A percentile compares a stretch with the other conserved stretches of the same genome.
Conservation (phyloP, 1,284 basidiomycete genomes). For the Porodaedalea pini region DNA sequence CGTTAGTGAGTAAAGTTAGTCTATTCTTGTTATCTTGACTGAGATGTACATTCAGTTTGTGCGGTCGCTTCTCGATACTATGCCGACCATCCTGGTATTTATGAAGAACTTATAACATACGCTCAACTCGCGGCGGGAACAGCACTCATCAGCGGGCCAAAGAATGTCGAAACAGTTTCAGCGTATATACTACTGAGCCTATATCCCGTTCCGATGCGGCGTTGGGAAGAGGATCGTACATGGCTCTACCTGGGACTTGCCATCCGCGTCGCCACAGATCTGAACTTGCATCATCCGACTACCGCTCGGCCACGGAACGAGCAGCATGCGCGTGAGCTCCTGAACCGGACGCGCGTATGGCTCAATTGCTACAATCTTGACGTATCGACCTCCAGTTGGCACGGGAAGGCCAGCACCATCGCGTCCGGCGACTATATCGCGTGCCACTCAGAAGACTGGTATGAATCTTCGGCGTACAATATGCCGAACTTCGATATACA, state of each 20-base stretch:
- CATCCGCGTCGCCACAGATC: conserved; percentile 76
- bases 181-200: conserved; percentile 71
- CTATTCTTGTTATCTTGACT: neutral
- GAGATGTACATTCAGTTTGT: conserved; percentile 50
- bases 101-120: conserved; percentile 62
- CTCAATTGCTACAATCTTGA: conserved; percentile 84
- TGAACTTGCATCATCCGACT: conserved; percentile 76
- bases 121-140: conserved; percentile 71
- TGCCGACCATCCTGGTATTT: conserved; percentile 58
- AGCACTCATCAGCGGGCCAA: conserved; percentile 66
- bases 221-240: conserved; percentile 77
- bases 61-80: conserved; percentile 76
- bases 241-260: conserved; percentile 79
- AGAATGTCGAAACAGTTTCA: conserved; percentile 72
- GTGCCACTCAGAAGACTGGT: conserved; percentile 72
- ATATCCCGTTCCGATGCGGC: conserved; percentile 67
- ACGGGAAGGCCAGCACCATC: conserved; percentile 78
- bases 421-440: conserved; percentile 72
- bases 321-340: conserved; percentile 72
- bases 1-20: conserved; percentile 58
- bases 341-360: conserved; percentile 86
- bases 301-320: conserved; percentile 67
- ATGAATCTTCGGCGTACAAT: conserved; percentile 63
- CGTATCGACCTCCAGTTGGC: conserved; percentile 76
- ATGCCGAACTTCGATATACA: conserved; percentile 74